Evolutionary conservation across 202 grass and related monocot species (phyloP).

Genomic region (Setaria viridis): DNA sequence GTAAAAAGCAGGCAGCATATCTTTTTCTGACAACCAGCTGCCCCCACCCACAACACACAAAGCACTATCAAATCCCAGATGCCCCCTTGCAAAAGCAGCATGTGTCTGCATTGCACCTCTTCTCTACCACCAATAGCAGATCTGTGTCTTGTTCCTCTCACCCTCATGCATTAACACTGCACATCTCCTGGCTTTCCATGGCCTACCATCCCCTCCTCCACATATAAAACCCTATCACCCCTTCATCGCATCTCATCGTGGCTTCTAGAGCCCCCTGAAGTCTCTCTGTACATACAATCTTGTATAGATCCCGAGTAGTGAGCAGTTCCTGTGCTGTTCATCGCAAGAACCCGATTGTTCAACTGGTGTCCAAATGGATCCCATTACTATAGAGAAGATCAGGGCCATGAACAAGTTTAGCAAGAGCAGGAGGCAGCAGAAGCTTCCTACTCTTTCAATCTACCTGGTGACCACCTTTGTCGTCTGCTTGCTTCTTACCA

Average conservation of each 20-base stretch:
- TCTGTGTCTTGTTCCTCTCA: conserved; percentile 30
- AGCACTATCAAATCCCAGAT: conserved; percentile 52
- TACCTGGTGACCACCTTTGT: conserved; percentile 50
- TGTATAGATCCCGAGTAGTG: conserved; percentile 38
- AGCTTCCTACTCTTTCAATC: conserved; percentile 47
- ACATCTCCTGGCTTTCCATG: conserved; percentile 33
- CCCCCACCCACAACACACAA: conserved; percentile 51
- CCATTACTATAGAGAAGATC: conserved; percentile 66
- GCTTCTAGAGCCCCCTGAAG: conserved; percentile 35
- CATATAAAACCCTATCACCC: conserved; percentile 54
- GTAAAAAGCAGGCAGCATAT: conserved; percentile 45
- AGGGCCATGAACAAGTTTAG: conserved; percentile 72
- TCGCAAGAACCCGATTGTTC: conserved; percentile 43
- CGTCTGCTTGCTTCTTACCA: conserved; percentile 65
- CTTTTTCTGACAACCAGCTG: conserved; percentile 67
- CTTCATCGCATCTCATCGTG: conserved; percentile 35
- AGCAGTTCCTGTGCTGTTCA: conserved; percentile 38
- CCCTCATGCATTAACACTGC: conserved; percentile 8
- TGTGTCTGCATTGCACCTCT: conserved; percentile 57
- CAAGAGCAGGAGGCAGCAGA: conserved; percentile 54
- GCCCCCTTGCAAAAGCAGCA: conserved; percentile 46
- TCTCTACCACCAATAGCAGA: conserved; percentile 45
- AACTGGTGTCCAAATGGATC: conserved; percentile 60
- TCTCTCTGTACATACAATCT: conserved; percentile 38
- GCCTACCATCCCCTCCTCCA: conserved; percentile 36